Evolutionary conservation across 1,284 basidiomycete species (phyloP), one percentile per base, ranked within the genome.

Genomic region (Cutaneotrichosporon sp.): DNA sequence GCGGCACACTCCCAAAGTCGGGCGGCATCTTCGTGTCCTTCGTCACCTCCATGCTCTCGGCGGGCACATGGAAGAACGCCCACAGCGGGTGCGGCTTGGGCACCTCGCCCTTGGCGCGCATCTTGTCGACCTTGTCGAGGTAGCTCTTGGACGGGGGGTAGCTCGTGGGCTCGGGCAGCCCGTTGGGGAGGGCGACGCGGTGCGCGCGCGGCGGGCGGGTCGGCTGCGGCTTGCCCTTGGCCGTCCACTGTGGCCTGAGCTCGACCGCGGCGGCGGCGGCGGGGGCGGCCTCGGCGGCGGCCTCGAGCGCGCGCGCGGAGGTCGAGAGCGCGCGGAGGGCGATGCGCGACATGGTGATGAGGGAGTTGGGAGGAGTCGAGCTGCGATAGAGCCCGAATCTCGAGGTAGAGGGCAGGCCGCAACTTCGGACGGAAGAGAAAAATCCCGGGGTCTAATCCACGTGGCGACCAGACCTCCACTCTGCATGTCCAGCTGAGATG

Each of bases 21-120:
- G 64, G 61, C 27, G 70, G 66, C 9, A 29, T 18, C 54, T 33
- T 53, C 54, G 53, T 51, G 50, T 66, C 51, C 36, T 46, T 18
- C 22, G 38, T 43, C 31, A 65, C 54, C 24, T 62, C 53, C 55
- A 50, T 59, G 16, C 63, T 67, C 4, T 20, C 43, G 8, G 47
- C n/a, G 9, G 72, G 72, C 1, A 75, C 66, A 55, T 74, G 71
- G 71, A 80, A 79, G 67, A 80, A 80, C 49, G 76, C 68, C 77
- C 77, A 80, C 11, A 80, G 68, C 4, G 78, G 76, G 65, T 80
- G 79, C 20, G 59, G 54, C 43, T 55, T 49, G n/a, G 67, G 63
- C 25, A 18, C 45, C 4, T 34, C 58, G 47, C 49, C 58, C 29
- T 18, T 13, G 29, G 8, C 25, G 51, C 67, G 59, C 54, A 64